Evolutionary conservation across 306 rosid species (phyloP), one percentile per base, ranked within the genome.

Genomic region (Acacia crassicarpa): DNA sequence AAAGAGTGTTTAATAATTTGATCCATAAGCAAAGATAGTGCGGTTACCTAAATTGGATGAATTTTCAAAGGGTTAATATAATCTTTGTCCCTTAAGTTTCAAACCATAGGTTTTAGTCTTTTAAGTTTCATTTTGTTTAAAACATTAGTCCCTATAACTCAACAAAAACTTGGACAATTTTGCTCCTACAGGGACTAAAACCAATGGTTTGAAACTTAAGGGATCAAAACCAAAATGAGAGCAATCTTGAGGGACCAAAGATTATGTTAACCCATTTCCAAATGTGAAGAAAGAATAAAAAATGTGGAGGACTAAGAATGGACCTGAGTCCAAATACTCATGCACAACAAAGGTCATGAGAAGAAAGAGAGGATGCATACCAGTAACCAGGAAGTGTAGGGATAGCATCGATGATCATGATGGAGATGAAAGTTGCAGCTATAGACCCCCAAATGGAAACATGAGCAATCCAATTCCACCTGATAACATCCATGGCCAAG

Each of bases 371-470:
- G 78, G 70, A 81, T 9, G 67, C 89, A 30, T 86, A 95, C 99
- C 99, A 93, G 90, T 90, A 95, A 72, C 99, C 97, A 25, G 82
- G 75, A 8, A 95, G 80, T 6, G 78, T 11, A 0, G 92, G 91
- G 75, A 95, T 1, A 59, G 94, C 95, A 81, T 93, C 99, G 35
- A 95, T 84, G 86, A 93, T 23, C 53, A 85, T 16, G 72, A 93
- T 90, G 65, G 87, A 87, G 23, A 93, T 82, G 90, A 91, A 85
- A 53, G 99, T 95, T 6, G 97, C 97, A 81, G 88, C 4, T 19
- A 90, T 84, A 45, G 99, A 93, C 25, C 98, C 99, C 99, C 99
- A 95, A 72, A 93, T 90, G 80, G 89, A 83, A n/a, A 91, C 93
- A 87, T 95, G 99, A 74, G 80, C 72, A 82, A 93, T 22, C 92